Evolutionary conservation across 306 rosid genomes (phyloP).

Genomic region (Spatholobus suberectus): DNA sequence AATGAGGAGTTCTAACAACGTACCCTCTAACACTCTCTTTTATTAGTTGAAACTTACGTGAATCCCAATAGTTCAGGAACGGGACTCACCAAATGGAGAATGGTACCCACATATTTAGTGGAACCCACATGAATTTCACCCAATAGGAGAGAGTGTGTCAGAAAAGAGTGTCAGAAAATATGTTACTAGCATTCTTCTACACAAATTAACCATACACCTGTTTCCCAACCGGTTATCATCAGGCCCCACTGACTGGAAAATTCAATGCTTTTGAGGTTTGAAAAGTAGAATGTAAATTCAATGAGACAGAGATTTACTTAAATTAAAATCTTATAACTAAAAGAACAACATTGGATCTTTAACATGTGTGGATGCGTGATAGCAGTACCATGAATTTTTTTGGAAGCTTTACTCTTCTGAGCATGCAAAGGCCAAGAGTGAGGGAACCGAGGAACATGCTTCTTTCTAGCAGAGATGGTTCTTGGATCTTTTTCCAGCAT

Average conservation of each 20-base stretch:
- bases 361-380: conserved; percentile 18
- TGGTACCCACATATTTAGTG: background rate
- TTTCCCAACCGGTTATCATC: background rate
- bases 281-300: conserved; percentile 34
- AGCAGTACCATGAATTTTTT: conserved; percentile 68
- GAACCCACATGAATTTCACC: background rate
- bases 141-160: background rate
- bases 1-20: background rate
- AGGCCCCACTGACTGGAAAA: background rate
- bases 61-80: background rate
- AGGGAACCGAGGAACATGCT: conserved; percentile 59
- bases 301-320: conserved; percentile 8
- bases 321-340: conserved; percentile 37
- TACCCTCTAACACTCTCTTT: background rate
- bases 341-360: conserved; percentile 9
- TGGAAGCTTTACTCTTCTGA: conserved; percentile 69
- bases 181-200: background rate
- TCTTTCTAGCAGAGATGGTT: conserved; percentile 60
- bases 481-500: conserved; percentile 69
- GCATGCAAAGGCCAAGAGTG: conserved; percentile 81
- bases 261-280: conserved; percentile 15
- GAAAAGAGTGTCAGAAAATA: background rate
- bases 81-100: background rate
- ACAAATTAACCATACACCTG: background rate
- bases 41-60: background rate